Evolutionary conservation across 768 basidiomycete genomes (phyloP).

Genomic region (Rossbeevera mucosa): DNA sequence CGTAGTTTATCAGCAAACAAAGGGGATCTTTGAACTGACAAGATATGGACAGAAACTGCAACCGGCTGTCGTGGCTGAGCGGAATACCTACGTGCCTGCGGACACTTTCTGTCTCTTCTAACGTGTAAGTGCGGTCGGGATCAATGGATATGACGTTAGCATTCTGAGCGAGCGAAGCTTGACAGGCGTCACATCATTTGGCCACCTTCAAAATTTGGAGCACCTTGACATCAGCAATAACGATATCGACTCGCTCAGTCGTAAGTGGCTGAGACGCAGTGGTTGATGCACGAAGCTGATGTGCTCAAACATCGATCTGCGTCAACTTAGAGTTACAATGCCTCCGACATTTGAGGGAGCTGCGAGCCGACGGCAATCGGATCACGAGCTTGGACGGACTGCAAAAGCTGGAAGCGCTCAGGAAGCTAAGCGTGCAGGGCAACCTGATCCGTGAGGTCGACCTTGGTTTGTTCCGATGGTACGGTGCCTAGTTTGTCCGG

Average conservation of each 20-base stretch:
- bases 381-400: conserved; percentile 73
- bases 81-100: conserved; percentile 68
- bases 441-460: conserved; percentile 66
- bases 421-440: conserved; percentile 76
- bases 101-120: conserved; percentile 73
- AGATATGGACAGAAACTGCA: conserved; percentile 51
- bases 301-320: conserved; percentile 6
- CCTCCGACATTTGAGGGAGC: conserved; percentile 80
- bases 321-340: conserved; percentile 66
- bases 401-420: conserved; percentile 71
- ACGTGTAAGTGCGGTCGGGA: conserved; percentile 44
- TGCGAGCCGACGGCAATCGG: conserved; percentile 84
- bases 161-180: conserved; percentile 47
- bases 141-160: conserved; percentile 9
- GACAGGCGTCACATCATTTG: conserved; percentile 82
- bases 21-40: conserved; percentile 12
- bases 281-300: not conserved
- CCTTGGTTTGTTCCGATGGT: conserved; percentile 65
- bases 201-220: conserved; percentile 81
- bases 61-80: conserved; percentile 75
- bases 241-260: conserved; percentile 79
- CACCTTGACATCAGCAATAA: conserved; percentile 89
- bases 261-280: conserved; percentile 45
- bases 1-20: conserved; percentile 31
- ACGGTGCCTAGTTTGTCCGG: conserved; percentile 9